phyloP scores from a whole-genome alignment of 768 basidiomycete species.

The Trametes punicea region DNA sequence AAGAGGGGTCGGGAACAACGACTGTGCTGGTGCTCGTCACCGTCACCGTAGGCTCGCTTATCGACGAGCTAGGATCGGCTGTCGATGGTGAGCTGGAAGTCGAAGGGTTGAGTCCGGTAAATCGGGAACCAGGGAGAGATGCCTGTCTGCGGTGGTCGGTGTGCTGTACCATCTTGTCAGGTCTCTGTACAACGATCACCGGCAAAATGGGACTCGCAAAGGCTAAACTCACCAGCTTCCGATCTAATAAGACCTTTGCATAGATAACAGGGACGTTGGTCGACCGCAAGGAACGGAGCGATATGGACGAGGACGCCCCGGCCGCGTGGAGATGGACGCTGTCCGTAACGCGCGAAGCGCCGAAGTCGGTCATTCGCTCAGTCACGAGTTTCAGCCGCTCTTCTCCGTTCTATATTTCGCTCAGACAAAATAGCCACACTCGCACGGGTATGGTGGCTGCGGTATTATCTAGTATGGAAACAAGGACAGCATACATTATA shows the following conservation, averaged over 20 bases:
- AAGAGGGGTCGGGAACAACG: neutral
- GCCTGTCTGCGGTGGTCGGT: constrained; percentile 11
- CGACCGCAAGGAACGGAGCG: constrained; percentile 3
- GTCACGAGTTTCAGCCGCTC: constrained; percentile 9
- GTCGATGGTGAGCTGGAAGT: constrained; percentile 2
- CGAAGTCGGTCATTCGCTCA: constrained; percentile 5
- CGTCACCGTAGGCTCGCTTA: neutral
- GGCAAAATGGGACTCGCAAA: neutral
- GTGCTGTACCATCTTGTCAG: constrained; percentile 8
- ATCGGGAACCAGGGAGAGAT: constrained; percentile 9
- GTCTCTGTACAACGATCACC: neutral
- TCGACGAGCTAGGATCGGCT: neutral
- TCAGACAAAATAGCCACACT: neutral
- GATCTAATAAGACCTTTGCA: constrained; percentile 2
- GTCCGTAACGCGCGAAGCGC: constrained; percentile 2
- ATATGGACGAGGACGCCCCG: constrained; percentile 3
- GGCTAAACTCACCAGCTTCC: neutral
- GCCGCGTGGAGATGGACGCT: constrained; percentile 19
- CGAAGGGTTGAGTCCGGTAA: neutral
- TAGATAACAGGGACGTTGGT: constrained; percentile 10
- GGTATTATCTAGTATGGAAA: neutral
- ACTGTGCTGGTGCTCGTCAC: constrained; percentile 4
- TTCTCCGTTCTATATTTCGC: constrained; percentile 8
- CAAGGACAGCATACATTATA: constrained; percentile 14
- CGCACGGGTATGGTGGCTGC: neutral